These are phyloP conservation scores for Diospyros lotus DNA, from an alignment of 148 eudicot species.

Conservation along the genomic window DNA sequence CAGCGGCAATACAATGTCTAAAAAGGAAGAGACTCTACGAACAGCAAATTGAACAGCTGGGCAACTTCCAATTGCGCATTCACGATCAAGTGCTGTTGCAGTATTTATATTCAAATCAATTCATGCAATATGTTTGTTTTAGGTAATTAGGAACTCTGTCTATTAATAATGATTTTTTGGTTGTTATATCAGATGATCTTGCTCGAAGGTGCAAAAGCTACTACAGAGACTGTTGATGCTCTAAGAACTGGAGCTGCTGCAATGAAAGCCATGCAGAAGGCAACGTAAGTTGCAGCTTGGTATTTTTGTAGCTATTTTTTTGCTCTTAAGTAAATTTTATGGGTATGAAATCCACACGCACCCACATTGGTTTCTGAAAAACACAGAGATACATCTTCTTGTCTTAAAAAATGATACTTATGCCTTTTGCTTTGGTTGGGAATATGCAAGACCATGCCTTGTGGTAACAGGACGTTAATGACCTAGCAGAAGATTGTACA, in stretches of 20 bases:
- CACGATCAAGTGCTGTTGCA: slow-evolving; percentile 70
- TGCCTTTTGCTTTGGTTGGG: no score
- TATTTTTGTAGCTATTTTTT: not conserved
- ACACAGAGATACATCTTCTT: no score
- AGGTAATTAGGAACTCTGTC: not conserved
- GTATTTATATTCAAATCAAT: not conserved
- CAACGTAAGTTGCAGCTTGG: slow-evolving; percentile 57
- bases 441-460: no score
- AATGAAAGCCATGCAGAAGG: slow-evolving; percentile 95
- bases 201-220: slow-evolving; percentile 94
- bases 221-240: slow-evolving; percentile 90
- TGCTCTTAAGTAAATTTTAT: not conserved
- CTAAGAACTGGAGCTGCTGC: slow-evolving; percentile 91
- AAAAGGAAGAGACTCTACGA: slow-evolving; percentile 82
- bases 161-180: not conserved
- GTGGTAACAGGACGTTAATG: no score
- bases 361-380: no score
- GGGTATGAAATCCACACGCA: no score
- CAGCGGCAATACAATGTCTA: slow-evolving; percentile 86
- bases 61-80: slow-evolving; percentile 78
- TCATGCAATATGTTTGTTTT: not conserved
- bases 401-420: no score
- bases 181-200: slow-evolving; percentile 63
- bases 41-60: slow-evolving; percentile 81
- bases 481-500: no score